Evolutionary conservation across 805 yeast species (phyloP), one percentile per base, ranked within the genome.

Genomic region (Kockiozyma suomiensis): DNA sequence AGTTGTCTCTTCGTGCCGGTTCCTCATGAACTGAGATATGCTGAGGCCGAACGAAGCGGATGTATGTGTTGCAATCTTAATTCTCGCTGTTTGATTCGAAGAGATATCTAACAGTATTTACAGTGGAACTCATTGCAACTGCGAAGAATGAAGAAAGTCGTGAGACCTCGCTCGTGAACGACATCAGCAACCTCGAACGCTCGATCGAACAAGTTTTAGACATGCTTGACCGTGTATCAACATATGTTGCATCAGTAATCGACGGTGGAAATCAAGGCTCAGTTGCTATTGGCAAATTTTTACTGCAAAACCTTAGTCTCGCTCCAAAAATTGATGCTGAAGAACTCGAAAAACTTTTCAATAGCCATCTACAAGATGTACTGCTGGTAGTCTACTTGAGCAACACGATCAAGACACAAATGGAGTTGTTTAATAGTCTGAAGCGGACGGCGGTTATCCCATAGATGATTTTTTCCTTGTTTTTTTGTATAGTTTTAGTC

Each of bases 381-480:
- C 79, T 88, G 62, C 83, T 90, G 84, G 82, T 90, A 64, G 93
- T 88, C 72, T 88, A 86, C 72, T 80, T 90, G 74, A 86, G 96
- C 58, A 84, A 86, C 67, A 88, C 94, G 56, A 85, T 90, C 68
- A 88, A 87, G 77, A 87, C 90, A 65, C 97, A 90, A 56, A 48
- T 65, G 59, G 68, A 65, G 57, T 40, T 62, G 56, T 56, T 62
- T 43, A 62, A 62, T 48, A 37, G 46, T 21, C 35, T 62, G 51
- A 62, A 62, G 56, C 61, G 66, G 49, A 49, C 63, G 25, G 65
- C 58, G 46, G 60, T 49, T 43, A 12, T 55, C 32, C 26, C 55
- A 21, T 59, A 37, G 26, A 10, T 48, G 23, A n/a, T n/a, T n/a
- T n/a, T n/a, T 28, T 35, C 33, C 8, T 52, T 23, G 6, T 25